A percentile compares a stretch with the other conserved stretches of the same genome.
These are phyloP conservation scores for Eucalyptus sp. DNA, from an alignment of 345 rosid genomes.

Conservation along the genomic window DNA sequence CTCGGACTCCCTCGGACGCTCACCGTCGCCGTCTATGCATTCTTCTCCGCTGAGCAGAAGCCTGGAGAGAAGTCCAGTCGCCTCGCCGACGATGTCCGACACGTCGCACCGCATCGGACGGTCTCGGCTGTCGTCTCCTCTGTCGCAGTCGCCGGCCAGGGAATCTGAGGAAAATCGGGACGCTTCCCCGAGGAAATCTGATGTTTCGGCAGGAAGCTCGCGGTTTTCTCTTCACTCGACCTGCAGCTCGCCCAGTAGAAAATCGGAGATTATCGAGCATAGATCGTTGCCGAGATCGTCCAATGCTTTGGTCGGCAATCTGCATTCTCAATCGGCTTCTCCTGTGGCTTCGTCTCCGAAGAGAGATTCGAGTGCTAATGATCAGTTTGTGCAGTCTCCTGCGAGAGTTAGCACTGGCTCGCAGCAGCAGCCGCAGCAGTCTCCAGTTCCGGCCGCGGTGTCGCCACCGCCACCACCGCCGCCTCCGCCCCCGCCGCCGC, in stretches of 20 bases:
- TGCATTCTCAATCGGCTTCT: not conserved
- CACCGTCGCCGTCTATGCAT: not conserved
- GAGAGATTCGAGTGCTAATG: conserved; percentile 12
- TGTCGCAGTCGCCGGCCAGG: conserved; percentile 44
- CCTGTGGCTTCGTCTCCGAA: conserved; percentile 1
- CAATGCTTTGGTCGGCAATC: not conserved
- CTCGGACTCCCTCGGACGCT: not conserved
- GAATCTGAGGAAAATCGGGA: not conserved
- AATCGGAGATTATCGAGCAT: conserved; percentile 14
- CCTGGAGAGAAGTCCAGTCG: not conserved
- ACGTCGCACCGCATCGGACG: not conserved
- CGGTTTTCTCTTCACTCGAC: conserved; percentile 16
- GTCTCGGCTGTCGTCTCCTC: conserved; percentile 9
- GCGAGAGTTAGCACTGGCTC: not conserved
- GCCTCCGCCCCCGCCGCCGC: conserved; percentile 17
- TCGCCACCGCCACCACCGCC: conserved; percentile 18
- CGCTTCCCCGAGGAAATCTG: not conserved
- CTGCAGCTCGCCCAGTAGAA: conserved; percentile 25
- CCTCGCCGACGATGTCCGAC: not conserved
- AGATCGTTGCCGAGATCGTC: not conserved
- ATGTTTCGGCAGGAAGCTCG: conserved; percentile 1
- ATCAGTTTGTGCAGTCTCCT: conserved; percentile 14
- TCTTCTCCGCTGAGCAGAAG: not conserved
- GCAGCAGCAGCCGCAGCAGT: not conserved
- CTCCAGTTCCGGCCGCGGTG: conserved; percentile 1